These are phyloP conservation scores for Carex kokanica DNA, from an alignment of 176 grass and related monocot genomes.

Conservation along the genomic window DNA sequence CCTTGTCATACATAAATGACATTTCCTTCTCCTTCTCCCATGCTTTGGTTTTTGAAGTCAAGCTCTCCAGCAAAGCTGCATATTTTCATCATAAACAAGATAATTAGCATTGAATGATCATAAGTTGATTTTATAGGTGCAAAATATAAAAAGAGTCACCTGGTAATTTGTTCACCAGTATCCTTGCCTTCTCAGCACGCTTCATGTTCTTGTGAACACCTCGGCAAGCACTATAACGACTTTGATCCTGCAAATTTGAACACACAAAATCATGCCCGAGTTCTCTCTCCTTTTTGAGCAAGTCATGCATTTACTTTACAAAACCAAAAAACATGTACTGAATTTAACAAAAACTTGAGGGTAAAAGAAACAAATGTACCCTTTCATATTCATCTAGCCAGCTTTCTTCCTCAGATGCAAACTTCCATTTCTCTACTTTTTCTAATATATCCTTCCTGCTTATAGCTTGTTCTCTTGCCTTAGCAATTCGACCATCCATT, in stretches of 20 bases:
- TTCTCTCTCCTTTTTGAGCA: neutral
- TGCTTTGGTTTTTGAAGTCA: constrained; percentile 57
- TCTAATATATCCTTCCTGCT: constrained; percentile 90
- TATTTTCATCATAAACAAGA: constrained; percentile 25
- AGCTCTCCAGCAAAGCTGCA: constrained; percentile 74
- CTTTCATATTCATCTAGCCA: constrained; percentile 97
- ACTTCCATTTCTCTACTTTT: constrained; percentile 82
- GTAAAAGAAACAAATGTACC: constrained; percentile 39
- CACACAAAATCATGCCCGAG: no score
- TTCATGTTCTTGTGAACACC: constrained; percentile 94
- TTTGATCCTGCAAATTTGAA: constrained; percentile 62
- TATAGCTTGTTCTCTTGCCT: constrained; percentile 71
- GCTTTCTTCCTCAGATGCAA: constrained; percentile 61
- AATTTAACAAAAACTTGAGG: neutral
- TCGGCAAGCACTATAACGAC: constrained; percentile 76
- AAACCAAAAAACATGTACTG: neutral
- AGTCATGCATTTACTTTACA: constrained; percentile 9
- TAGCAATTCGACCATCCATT: constrained; percentile 54
- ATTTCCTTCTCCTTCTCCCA: constrained; percentile 83
- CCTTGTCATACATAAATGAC: constrained; percentile 76
- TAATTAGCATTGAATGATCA: neutral
- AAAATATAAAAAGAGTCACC: constrained; percentile 39
- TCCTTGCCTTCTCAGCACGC: constrained; percentile 86
- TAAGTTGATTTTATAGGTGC: neutral
- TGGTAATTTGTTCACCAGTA: constrained; percentile 73